Evolutionary conservation across 2,329 filamentous ascomycete genomes (phyloP), one percentile per base, ranked within the genome.

Genomic region (Helotiales sp.): DNA sequence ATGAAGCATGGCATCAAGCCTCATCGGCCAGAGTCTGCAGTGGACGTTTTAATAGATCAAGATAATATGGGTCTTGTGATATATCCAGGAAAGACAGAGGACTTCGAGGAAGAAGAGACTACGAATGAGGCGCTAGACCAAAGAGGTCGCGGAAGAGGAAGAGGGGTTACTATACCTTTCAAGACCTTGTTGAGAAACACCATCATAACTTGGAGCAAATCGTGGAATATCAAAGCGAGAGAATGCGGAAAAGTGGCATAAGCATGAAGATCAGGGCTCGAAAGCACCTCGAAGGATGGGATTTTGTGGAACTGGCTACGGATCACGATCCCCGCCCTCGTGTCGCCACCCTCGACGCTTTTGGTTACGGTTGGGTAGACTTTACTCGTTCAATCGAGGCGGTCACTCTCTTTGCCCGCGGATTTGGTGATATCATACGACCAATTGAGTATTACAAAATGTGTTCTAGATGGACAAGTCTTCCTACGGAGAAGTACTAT

Each of bases 401-500:
- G 30, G 47, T 58, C 12, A 50, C 52, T 22, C 52, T 61, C 1
- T n/a, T 61, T 5, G 59, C 46, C 27, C 42, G 38, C 22, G 55
- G 55, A 1, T 61, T 61, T 40, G 59, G 59, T 19, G 52, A 55
- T 13, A 5, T 61, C 13, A 55, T 61, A 12, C 13, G 17, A 15
- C 55, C 55, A 8, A 29, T 19, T 3, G 12, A 19, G 12, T 6
- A 22, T 7, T 3, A 6, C 12, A 40, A 40, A 33, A 7, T 72
- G 71, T 51, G 38, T 51, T 10, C 31, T 15, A 34, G 52, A 2
- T 73, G 71, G 71, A 58, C 55, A 4, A 58, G 40, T 24, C 19
- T 74, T 0, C 72, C 72, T 2, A 63, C 30, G 5, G 59, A 55
- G 3, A 62, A 62, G 33, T 70, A 66, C 31, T 73, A 71, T 54